Base-by-base conservation (phyloP, 805 yeast genomes). In the Kazachstania kunashirensis region DNA sequence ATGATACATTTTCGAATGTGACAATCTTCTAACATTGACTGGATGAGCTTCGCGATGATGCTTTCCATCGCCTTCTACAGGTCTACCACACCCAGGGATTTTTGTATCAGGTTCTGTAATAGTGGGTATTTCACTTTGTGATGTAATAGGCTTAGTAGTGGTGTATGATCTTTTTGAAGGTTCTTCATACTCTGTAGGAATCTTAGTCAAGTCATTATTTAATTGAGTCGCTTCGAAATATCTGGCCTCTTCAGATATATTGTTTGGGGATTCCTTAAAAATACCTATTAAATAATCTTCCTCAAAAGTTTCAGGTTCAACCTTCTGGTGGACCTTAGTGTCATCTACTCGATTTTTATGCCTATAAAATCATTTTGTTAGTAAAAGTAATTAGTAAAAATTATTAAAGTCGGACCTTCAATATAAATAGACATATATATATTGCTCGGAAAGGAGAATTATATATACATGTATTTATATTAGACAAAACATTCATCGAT, bases 211-310 rank as follows among this genome's bases (percentile, higher is more conserved):
- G 23, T 20, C 23, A 13, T 20, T 32, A n/a, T 15, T 21, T 14
- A 17, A 25, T 11, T 36, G 29, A 10, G 42, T 24, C 19, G 31
- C 23, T 24, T 40, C 33, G 13, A 34, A 34, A 20, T 21, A 10
- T 12, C 19, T 29, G 9, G 26, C 23, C 8, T 21, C 10, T 11
- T 34, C 15, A 7, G 32, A 3, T 5, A 24, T n/a, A 17, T 32
- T 39, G 5, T 8, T 14, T 36, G 20, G 25, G 20, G 30, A 36
- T 4, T 42, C 35, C 8, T 43, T 27, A 14, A 42, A 44, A 8
- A 41, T 45, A 14, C 41, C 48, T 3, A 46, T 40, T 19, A 48
- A 48, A 19, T 35, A 44, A 17, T 38, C 41, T 36, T 46, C 48
- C 21, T 45, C 23, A 20, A 10, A 7, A 20, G 23, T 10, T 7